A percentile compares a stretch with the other conserved stretches of the same genome.
These are phyloP conservation scores for Chlamydomonas schloesseri DNA, from an alignment of 139 green algal species.

Conservation along the genomic window DNA sequence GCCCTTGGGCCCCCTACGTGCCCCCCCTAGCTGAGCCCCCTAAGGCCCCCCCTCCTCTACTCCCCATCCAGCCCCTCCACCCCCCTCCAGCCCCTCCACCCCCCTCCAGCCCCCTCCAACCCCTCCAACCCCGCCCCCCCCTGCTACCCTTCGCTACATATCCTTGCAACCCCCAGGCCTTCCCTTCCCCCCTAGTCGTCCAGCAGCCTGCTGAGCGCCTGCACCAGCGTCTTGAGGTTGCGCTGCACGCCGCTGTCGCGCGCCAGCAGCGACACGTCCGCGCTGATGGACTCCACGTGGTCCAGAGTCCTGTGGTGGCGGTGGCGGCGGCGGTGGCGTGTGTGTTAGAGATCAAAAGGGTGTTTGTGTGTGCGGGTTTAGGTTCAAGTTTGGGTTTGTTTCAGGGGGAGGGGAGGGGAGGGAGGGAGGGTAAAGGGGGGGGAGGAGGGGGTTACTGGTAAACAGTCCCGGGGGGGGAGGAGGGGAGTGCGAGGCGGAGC, in stretches of 20 bases:
- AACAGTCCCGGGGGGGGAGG: neutral
- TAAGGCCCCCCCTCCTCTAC: no score
- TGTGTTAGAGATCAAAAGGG: neutral
- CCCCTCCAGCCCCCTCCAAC: no score
- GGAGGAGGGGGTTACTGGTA: neutral
- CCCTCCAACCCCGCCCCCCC: no score
- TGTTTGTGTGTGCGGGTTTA: no score
- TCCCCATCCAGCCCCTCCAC: no score
- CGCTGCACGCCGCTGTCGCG: conserved; percentile 81
- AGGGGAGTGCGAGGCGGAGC: no score
- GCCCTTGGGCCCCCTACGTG: no score
- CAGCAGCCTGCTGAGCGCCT: conserved; percentile 85
- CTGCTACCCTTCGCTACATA: no score
- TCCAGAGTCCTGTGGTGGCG: conserved; percentile 62
- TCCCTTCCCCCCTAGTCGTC: conserved; percentile 72
- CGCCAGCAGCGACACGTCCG: conserved; percentile 80
- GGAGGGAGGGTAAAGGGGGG: no score
- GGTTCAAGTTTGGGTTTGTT: neutral
- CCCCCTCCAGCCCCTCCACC: no score
- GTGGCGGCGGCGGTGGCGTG: neutral
- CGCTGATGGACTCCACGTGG: conserved; percentile 81
- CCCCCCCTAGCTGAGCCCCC: no score
- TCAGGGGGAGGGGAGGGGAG: neutral
- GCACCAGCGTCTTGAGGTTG: conserved; percentile 90
- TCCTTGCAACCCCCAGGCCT: no score